These are phyloP conservation scores for Saccharomycopsis phalli DNA, from an alignment of 1,139 yeast genomes.

Conservation along the genomic window DNA sequence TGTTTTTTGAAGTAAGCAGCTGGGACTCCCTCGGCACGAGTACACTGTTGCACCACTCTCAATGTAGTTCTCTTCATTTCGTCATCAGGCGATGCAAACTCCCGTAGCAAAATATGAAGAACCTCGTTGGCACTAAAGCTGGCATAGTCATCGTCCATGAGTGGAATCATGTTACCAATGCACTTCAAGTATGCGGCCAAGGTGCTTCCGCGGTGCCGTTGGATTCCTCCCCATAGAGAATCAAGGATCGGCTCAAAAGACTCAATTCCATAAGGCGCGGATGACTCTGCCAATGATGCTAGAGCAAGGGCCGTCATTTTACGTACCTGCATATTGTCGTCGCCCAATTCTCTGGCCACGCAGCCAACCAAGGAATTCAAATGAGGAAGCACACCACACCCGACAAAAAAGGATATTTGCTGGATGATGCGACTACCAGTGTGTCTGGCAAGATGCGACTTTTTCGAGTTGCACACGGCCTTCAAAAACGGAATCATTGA, in stretches of 20 bases:
- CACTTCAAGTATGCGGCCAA: slow-evolving; percentile 73
- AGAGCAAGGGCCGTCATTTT: slow-evolving; percentile 64
- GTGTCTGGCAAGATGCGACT: slow-evolving; percentile 79
- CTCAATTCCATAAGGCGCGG: slow-evolving; percentile 86
- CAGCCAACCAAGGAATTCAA: slow-evolving; percentile 57
- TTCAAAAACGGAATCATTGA: slow-evolving; percentile 67
- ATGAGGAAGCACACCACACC: slow-evolving; percentile 72
- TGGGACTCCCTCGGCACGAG: slow-evolving; percentile 42
- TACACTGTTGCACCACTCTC: slow-evolving; percentile 49
- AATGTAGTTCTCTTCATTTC: slow-evolving; percentile 78
- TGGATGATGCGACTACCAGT: slow-evolving; percentile 78
- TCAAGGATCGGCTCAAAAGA: slow-evolving; percentile 67
- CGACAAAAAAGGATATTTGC: slow-evolving; percentile 61
- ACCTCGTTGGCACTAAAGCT: slow-evolving; percentile 71
- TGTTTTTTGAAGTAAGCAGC: slow-evolving; percentile 38
- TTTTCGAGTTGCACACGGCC: slow-evolving; percentile 75
- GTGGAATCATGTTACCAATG: slow-evolving; percentile 71
- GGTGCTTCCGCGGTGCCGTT: slow-evolving; percentile 68
- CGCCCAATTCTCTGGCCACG: slow-evolving; percentile 52
- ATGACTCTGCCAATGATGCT: slow-evolving; percentile 74
- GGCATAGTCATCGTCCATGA: slow-evolving; percentile 81
- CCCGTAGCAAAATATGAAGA: slow-evolving; percentile 57
- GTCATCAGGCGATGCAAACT: slow-evolving; percentile 77
- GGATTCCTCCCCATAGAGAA: slow-evolving; percentile 74
- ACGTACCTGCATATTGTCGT: slow-evolving; percentile 62